Evolutionary conservation across 23 red algal genomes (phyloP).

Genomic region (Gracilariopsis chorda): DNA sequence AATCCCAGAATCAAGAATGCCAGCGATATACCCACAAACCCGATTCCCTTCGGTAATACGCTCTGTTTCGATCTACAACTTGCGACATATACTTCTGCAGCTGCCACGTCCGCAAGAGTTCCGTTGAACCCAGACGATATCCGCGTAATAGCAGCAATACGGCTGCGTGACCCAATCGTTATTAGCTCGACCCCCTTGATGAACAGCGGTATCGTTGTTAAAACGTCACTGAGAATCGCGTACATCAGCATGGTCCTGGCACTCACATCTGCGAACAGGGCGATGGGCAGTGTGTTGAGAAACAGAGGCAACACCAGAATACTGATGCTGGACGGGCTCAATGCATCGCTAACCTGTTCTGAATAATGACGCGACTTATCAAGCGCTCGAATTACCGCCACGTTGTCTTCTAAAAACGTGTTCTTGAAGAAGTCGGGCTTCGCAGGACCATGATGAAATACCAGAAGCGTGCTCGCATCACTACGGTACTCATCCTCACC

Average conservation of each 20-base stretch:
- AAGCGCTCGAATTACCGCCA: not conserved
- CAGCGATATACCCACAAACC: not conserved
- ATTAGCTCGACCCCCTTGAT: conserved; percentile 48
- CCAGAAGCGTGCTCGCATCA: not conserved
- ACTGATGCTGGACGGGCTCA: not conserved
- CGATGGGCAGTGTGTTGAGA: conserved; percentile 33
- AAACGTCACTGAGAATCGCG: conserved; percentile 12
- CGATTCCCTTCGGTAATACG: not conserved
- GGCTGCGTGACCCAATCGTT: not conserved
- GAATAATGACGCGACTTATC: not conserved
- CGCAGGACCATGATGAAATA: not conserved
- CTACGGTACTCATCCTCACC: not conserved
- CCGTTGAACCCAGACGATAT: not conserved
- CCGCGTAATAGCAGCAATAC: not conserved
- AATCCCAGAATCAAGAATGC: not conserved
- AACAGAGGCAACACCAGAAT: conserved; percentile 37
- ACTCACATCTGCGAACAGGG: conserved; percentile 37
- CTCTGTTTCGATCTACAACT: not conserved
- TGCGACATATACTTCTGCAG: not conserved
- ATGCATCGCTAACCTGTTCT: conserved; percentile 19
- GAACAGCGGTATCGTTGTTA: conserved; percentile 16
- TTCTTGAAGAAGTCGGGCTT: not conserved
- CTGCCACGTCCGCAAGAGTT: not conserved
- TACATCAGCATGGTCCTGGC: not conserved
- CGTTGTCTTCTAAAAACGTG: not conserved